A percentile compares a stretch with the other conserved stretches of the same genome.
Evolutionary conservation across 352 stramenopile genomes (phyloP).

Genomic region (Phytophthora fragariaefolia): DNA sequence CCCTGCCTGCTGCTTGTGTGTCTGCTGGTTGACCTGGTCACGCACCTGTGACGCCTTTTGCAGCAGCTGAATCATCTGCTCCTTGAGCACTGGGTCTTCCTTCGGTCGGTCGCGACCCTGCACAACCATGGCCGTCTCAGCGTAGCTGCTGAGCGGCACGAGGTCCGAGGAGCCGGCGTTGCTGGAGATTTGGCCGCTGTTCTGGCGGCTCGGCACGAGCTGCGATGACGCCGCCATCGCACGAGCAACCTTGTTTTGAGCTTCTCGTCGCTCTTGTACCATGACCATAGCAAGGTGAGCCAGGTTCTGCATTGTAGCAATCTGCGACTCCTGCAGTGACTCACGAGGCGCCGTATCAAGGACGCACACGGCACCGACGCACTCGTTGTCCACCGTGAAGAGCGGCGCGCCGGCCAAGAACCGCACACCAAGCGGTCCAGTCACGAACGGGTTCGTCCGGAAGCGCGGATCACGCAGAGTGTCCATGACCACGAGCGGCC

Average conservation of each 20-base stretch:
- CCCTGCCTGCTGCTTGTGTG: constrained; percentile 63
- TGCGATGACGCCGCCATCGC: constrained; percentile 52
- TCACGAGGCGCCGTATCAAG: constrained; percentile 77
- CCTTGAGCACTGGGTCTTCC: constrained; percentile 80
- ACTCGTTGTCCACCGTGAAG: constrained; percentile 84
- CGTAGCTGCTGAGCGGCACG: constrained; percentile 72
- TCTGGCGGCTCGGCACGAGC: constrained; percentile 45
- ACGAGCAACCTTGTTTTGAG: constrained; percentile 57
- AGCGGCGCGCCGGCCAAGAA: constrained; percentile 95
- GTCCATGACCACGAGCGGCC: constrained; percentile 90
- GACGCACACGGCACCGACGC: constrained; percentile 80
- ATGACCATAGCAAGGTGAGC: constrained; percentile 88
- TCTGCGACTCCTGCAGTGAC: constrained; percentile 70
- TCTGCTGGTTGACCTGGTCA: constrained; percentile 71
- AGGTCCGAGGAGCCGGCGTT: constrained; percentile 63
- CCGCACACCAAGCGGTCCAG: constrained; percentile 88
- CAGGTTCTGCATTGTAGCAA: constrained; percentile 88
- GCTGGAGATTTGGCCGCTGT: constrained; percentile 20
- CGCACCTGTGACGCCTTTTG: constrained; percentile 85
- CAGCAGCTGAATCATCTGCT: constrained; percentile 88
- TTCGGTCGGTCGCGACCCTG: constrained; percentile 46
- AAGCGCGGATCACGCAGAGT: constrained; percentile 90
- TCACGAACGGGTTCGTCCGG: constrained; percentile 89
- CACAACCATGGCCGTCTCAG: constrained; percentile 57
- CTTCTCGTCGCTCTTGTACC: constrained; percentile 84